A percentile compares a stretch with the other conserved stretches of the same genome.
These are phyloP conservation scores for Tuber aestivum DNA, from an alignment of 495 filamentous ascomycete genomes.

Conservation along the genomic window DNA sequence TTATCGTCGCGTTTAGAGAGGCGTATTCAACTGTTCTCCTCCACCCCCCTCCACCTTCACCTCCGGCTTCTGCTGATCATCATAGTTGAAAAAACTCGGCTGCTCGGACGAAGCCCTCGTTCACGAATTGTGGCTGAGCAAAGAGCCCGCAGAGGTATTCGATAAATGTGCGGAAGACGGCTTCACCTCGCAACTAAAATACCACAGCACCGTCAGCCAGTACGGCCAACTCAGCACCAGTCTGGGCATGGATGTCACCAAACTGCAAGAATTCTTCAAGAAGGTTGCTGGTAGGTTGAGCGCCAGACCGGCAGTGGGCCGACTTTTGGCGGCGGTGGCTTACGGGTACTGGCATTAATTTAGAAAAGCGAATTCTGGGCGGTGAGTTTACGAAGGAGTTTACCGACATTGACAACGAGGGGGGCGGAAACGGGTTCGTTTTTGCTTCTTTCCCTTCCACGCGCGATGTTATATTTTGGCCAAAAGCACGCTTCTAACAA, in stretches of 20 bases:
- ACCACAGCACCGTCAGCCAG: slow-evolving; percentile 19
- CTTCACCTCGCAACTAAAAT: slow-evolving; percentile 19
- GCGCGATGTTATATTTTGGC: too few species aligned
- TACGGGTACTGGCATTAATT: neutral
- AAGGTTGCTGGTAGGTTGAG: slow-evolving; percentile 12
- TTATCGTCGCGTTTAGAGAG: slow-evolving; percentile 22
- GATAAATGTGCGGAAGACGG: slow-evolving; percentile 24
- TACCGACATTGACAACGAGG: slow-evolving; percentile 17
- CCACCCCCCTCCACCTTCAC: neutral
- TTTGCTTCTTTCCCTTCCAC: neutral
- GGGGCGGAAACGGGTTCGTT: slow-evolving; percentile 17
- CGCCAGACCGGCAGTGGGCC: neutral
- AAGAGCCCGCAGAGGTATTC: slow-evolving; percentile 23
- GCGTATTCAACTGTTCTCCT: slow-evolving; percentile 18
- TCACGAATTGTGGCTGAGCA: slow-evolving; percentile 24
- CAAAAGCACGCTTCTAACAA: neutral
- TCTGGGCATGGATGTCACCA: slow-evolving; percentile 11
- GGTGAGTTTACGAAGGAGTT: slow-evolving; percentile 21
- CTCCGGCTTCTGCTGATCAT: too few species aligned
- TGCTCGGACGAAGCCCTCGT: slow-evolving; percentile 22
- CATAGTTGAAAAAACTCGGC: slow-evolving; percentile 18
- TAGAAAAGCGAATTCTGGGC: slow-evolving; percentile 18
- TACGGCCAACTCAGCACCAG: slow-evolving; percentile 22
- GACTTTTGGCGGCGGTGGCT: neutral
- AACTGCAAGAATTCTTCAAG: slow-evolving; percentile 22